These are phyloP conservation scores for Agarophyton chilense DNA, from an alignment of 23 red algal species.

Conservation along the genomic window DNA sequence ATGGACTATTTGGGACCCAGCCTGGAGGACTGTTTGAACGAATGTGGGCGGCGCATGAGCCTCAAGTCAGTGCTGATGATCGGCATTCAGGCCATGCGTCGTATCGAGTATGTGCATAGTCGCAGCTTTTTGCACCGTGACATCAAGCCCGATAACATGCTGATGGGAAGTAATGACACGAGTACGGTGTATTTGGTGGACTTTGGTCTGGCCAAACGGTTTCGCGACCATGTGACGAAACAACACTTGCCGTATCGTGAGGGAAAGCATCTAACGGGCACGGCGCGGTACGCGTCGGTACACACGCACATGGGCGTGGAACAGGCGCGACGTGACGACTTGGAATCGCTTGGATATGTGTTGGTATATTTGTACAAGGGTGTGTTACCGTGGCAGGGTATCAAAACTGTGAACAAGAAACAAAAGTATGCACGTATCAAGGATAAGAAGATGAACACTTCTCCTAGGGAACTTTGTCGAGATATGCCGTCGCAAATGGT, in stretches of 20 bases:
- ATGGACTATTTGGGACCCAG: conserved; percentile 56
- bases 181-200: conserved; percentile 37
- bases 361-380: conserved; percentile 39
- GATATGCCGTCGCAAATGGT: conserved; percentile 55
- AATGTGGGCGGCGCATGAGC: background rate
- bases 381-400: conserved; percentile 39
- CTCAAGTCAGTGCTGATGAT: conserved; percentile 68
- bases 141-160: conserved; percentile 67
- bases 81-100: conserved; percentile 58
- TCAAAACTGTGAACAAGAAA: conserved; percentile 12
- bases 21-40: conserved; percentile 19
- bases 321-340: conserved; percentile 43
- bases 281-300: conserved; percentile 44
- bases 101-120: conserved; percentile 43
- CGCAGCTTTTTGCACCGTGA: conserved; percentile 46
- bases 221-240: conserved; percentile 32
- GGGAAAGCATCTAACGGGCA: conserved; percentile 32
- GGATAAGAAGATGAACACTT: conserved; percentile 20
- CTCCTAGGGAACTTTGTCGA: conserved; percentile 7
- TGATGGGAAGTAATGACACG: conserved; percentile 25
- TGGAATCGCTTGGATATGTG: conserved; percentile 53
- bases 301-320: conserved; percentile 21
- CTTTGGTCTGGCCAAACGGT: conserved; percentile 42
- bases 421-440: conserved; percentile 17
- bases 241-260: conserved; percentile 37